Base-by-base conservation (phyloP, 495 filamentous ascomycete species). In the Lophiotrema nucula region DNA sequence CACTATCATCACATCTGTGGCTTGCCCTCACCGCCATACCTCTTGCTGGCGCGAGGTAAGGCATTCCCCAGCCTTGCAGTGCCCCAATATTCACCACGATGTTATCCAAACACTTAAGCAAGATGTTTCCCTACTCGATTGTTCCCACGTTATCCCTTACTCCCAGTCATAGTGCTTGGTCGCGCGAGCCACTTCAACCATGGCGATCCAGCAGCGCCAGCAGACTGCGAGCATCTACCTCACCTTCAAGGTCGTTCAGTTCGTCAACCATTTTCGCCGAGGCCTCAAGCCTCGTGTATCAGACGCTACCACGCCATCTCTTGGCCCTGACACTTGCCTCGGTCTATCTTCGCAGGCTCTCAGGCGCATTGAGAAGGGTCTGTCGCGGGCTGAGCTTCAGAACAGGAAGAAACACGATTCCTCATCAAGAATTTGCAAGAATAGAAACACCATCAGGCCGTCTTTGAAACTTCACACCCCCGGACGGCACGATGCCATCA, bases 191-290 rank as follows among this genome's bases (percentile, higher is more conserved):
- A 28, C 43, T 45, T 13, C 18, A 53, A 48, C 47, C 22, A 65
- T 65, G 62, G 57, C 56, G 47, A 53, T 60, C 51, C 51, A 56
- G 21, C 38, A 60, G 24, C 50, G 18, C 16, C 42, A 27, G 5
- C 53, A 48, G 19, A 12, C 25, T 21, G 33, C 54, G 22, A 61
- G 58, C 53, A 58, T 66, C 28, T 58, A 53, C 58, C 24, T 62
- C n/a, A 66, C 63, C 13, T 47, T 62, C 47, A 62, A 62, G 58
- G 45, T 62, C 23, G 23, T 66, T 22, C 63, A 62, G 47, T 18
- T 66, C 48, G 53, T 66, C 44, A 50, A 66, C 19, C 58, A 66
- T 26, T 47, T 66, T 25, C 63, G 63, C n/a, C 63, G 63, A 33
- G 48, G 58, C 37, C 58, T 66, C 49, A 58, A 52, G 58, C 53